Percentiles rank a stretch among this genome's conserved stretches.
Evolutionary conservation across 345 rosid genomes (phyloP).

Genomic region (Corchorus olitorius): DNA sequence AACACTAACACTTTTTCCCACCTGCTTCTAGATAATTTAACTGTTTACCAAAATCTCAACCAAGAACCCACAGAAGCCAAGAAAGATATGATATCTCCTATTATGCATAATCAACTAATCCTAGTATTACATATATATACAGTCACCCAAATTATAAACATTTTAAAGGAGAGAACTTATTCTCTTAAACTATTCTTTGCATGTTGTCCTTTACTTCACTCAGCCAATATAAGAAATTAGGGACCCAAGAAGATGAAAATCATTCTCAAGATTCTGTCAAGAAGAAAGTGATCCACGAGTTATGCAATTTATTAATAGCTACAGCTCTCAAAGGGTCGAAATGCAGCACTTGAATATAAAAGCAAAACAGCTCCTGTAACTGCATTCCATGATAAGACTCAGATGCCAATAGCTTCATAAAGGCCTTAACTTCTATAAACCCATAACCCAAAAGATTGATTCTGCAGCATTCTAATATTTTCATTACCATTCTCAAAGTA

Average conservation of each 20-base stretch:
- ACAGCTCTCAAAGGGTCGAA: constrained; percentile 5
- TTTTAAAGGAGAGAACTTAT: constrained; percentile 2
- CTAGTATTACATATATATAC: not conserved
- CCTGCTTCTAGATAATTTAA: not conserved
- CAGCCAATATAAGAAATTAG: not conserved
- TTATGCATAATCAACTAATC: not conserved
- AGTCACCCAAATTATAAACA: not conserved
- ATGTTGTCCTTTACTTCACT: not conserved
- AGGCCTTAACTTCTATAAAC: not conserved
- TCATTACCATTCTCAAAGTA: not conserved
- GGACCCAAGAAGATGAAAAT: constrained; percentile 1
- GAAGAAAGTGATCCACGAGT: not conserved
- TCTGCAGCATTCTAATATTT: not conserved
- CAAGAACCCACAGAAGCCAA: not conserved
- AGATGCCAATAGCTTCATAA: not conserved
- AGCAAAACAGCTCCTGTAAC: not conserved
- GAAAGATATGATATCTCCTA: too few relatives aligned
- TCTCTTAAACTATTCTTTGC: not conserved
- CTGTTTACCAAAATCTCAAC: not conserved
- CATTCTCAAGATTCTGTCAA: not conserved
- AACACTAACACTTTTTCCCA: not conserved
- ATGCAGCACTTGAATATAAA: not conserved
- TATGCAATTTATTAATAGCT: not conserved
- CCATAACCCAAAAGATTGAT: not conserved
- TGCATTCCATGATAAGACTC: not conserved